These are phyloP conservation scores for Pythium myriotylum DNA, from an alignment of 352 stramenopile species.

Conservation along the genomic window DNA sequence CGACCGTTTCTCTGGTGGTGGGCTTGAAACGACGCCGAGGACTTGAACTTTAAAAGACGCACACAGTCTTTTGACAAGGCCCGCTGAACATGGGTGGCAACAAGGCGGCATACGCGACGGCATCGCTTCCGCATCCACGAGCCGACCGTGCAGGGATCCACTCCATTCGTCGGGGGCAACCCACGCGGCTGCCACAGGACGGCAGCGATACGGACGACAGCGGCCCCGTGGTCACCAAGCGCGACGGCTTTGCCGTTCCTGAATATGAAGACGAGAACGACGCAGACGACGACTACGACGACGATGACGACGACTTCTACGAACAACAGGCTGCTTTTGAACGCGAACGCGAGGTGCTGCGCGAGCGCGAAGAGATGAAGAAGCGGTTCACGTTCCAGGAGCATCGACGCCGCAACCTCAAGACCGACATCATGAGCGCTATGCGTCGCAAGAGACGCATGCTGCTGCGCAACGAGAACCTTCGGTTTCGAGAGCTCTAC, in stretches of 20 bases:
- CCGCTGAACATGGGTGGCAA: conserved; percentile 18
- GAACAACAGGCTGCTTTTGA: conserved; percentile 33
- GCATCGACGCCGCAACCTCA: conserved; percentile 37
- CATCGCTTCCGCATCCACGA: neutral
- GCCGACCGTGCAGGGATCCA: conserved; percentile 1
- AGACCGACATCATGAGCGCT: conserved; percentile 41
- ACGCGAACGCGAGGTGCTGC: conserved; percentile 19
- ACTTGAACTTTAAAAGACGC: neutral
- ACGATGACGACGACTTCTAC: conserved; percentile 27
- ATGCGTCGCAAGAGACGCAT: conserved; percentile 68
- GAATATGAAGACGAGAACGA: conserved; percentile 25
- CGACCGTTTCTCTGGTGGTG: too few species aligned
- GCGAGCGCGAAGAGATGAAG: conserved; percentile 47
- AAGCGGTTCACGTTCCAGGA: conserved; percentile 53
- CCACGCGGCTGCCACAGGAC: conserved; percentile 7
- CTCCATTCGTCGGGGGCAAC: conserved; percentile 15
- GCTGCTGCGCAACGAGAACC: conserved; percentile 68
- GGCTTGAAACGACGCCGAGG: too few species aligned
- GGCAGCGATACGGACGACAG: neutral
- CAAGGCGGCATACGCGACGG: conserved; percentile 17
- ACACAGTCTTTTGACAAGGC: neutral
- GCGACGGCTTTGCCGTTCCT: neutral
- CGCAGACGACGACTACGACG: conserved; percentile 9
- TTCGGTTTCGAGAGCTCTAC: conserved; percentile 80
- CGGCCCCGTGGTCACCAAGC: neutral